Conservation (phyloP, 2,329 filamentous ascomycete genomes). For the Thelonectria olida region DNA sequence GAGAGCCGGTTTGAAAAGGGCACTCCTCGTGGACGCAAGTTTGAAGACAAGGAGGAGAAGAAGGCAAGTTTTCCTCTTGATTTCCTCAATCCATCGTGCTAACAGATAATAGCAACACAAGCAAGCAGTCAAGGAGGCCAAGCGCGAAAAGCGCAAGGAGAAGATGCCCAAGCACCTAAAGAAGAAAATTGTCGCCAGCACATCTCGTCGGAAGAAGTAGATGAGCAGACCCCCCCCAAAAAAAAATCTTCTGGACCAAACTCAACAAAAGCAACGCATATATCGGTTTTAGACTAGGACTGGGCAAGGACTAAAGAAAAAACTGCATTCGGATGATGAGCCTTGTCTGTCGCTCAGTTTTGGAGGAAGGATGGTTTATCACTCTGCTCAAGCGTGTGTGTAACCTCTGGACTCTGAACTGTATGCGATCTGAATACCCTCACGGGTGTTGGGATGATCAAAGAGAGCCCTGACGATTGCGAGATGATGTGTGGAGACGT, state of each 20-base stretch:
- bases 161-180: constrained; percentile 98
- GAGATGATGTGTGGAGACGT: constrained; percentile 5
- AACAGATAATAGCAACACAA: constrained; percentile 71
- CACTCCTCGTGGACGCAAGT: constrained; percentile 80
- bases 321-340: constrained; percentile 59
- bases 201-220: constrained; percentile 71
- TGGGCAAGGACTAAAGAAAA: not conserved
- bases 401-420: constrained; percentile 50
- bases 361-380: constrained; percentile 41
- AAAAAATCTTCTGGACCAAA: not conserved
- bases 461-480: constrained; percentile 59
- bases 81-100: constrained; percentile 19
- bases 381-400: constrained; percentile 29
- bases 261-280: constrained; percentile 1
- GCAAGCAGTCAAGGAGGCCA: constrained; percentile 90
- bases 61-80: constrained; percentile 58
- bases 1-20: constrained; percentile 71
- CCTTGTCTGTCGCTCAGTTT: constrained; percentile 45
- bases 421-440: constrained; percentile 50
- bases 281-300: not conserved
- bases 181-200: constrained; percentile 80
- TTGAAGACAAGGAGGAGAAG: constrained; percentile 92
- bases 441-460: constrained; percentile 59
- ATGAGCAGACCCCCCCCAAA: constrained; percentile 18
- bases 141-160: constrained; percentile 89